A percentile compares a stretch with the other conserved stretches of the same genome.
Evolutionary conservation across 2,329 filamentous ascomycete species (phyloP).

Genomic region (Phialophora expanda): DNA sequence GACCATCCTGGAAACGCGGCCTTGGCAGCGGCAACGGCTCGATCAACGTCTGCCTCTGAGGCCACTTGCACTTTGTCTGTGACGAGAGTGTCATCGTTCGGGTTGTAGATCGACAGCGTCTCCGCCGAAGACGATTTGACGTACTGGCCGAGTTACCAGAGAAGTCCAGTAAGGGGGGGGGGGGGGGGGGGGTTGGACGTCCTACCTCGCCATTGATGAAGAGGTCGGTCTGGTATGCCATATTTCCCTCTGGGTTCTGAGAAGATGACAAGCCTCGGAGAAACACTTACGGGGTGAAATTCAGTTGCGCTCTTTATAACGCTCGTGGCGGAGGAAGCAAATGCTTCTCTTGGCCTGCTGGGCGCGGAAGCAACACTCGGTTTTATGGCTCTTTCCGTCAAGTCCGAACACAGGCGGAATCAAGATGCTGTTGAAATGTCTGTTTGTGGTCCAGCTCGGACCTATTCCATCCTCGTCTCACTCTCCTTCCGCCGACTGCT

Average conservation of each 20-base stretch:
- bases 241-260: background rate
- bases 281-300: background rate
- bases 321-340: background rate
- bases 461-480: background rate
- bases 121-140: slow-evolving; percentile 47
- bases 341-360: background rate
- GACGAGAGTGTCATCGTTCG: slow-evolving; percentile 40
- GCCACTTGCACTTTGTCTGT: slow-evolving; percentile 39
- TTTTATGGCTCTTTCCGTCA: background rate
- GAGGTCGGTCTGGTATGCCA: slow-evolving; percentile 60
- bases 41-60: slow-evolving; percentile 44
- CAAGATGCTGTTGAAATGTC: background rate
- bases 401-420: background rate
- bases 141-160: slow-evolving; percentile 41
- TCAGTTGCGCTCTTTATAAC: background rate
- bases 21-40: slow-evolving; percentile 46
- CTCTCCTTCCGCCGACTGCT: background rate
- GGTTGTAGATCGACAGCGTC: slow-evolving; percentile 47
- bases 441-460: background rate
- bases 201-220: slow-evolving; percentile 51
- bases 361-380: background rate
- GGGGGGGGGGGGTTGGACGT: background rate
- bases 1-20: slow-evolving; percentile 44
- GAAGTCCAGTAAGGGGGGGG: too few species aligned
- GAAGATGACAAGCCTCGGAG: background rate